phyloP scores from a whole-genome alignment of 441 rosid species.

The Populus hybrid region DNA sequence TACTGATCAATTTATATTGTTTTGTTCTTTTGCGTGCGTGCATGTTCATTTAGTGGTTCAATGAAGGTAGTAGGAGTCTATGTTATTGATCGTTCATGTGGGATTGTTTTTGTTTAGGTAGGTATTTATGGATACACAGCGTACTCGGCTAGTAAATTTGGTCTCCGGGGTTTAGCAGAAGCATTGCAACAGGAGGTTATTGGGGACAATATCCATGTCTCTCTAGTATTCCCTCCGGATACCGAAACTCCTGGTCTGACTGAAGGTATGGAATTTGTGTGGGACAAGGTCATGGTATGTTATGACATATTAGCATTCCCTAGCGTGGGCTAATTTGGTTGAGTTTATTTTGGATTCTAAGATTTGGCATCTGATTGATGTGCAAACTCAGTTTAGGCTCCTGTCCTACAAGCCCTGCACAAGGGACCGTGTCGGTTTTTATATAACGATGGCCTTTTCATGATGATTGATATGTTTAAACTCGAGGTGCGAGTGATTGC shows the following conservation, averaged over 20 bases:
- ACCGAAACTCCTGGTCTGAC: slow-evolving; percentile 81
- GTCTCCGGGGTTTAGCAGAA: slow-evolving; percentile 94
- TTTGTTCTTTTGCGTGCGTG: background rate
- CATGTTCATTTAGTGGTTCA: background rate
- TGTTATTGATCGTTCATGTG: slow-evolving; percentile 3
- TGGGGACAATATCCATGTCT: slow-evolving; percentile 69
- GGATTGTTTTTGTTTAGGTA: slow-evolving; percentile 42
- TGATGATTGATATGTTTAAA: background rate
- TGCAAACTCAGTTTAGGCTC: slow-evolving; percentile 6
- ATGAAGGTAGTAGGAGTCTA: background rate
- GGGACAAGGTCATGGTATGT: background rate
- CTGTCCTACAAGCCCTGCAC: background rate
- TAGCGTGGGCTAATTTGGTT: background rate
- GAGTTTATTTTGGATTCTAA: background rate
- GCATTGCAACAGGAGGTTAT: slow-evolving; percentile 94
- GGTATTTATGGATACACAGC: slow-evolving; percentile 95
- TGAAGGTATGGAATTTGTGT: slow-evolving; percentile 50
- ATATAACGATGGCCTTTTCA: background rate
- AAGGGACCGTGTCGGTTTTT: background rate
- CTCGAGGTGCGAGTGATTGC: background rate
- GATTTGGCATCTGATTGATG: background rate
- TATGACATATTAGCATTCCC: background rate
- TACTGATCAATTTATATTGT: slow-evolving; percentile 16
- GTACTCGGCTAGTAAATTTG: slow-evolving; percentile 85
- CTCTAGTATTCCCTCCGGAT: slow-evolving; percentile 79